Evolutionary conservation across 345 rosid species (phyloP), one percentile per base, ranked within the genome.

Genomic region (Gynandropsis gynandra): DNA sequence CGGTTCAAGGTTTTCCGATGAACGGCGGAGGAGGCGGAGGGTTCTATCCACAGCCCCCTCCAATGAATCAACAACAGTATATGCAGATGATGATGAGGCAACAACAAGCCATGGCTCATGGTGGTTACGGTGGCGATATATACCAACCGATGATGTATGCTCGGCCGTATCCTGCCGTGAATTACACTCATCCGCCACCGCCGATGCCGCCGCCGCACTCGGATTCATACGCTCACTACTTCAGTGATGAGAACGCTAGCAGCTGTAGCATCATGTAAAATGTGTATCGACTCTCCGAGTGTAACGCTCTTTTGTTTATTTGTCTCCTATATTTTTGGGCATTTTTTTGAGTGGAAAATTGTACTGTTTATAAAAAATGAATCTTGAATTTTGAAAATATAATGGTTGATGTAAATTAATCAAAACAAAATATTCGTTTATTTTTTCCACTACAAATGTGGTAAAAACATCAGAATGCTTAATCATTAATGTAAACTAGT

Each of bases 231-330:
- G 71, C 86, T 12, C 72, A 85, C 59, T 67, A 64, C 78, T 81
- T 93, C 58, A 93, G 85, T 27, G 99, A 93, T 71, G 97, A 93
- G 79, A 93, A 93, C 43, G 52, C 97, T 0, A 61, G 76, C 39
- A 76, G 97, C 66, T 88, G 99, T 73, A 85, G 76, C 67, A 63
- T 93, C 59, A 93, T 85, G 98, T 92, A 77, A 80, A 59, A 48
- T 44, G 5, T 32, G 61, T 59, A 52, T 40, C 59, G 42, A 38
- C 58, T 51, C 38, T 58, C 52, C 42, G 46, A 44, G 16, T 19
- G 13, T 44, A 56, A 65, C n/a, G 58, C 50, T 65, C 44, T 38
- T 50, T 14, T 37, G 48, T 37, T 37, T 64, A 50, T 54, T 39
- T 48, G 16, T 35, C 15, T 13, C 16, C n/a, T n/a, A n/a, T n/a